Evolutionary conservation across 2,329 filamentous ascomycete genomes (phyloP), one percentile per base, ranked within the genome.

Genomic region (Claviceps sp.): DNA sequence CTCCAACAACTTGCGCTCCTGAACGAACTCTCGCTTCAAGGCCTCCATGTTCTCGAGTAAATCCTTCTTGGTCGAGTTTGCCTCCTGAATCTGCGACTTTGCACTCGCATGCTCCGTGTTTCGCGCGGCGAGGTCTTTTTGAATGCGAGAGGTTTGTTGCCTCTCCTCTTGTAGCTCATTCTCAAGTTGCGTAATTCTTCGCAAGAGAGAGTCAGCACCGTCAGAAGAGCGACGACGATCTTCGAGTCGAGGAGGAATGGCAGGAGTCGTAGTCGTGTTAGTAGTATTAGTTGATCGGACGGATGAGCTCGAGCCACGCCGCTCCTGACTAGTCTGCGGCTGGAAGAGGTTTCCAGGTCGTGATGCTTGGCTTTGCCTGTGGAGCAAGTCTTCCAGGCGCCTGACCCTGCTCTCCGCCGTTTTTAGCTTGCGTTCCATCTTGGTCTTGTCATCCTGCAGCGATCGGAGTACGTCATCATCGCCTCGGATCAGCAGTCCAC

Each of bases 21-120:
- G 82, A 38, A 86, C 75, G 59, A 95, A 96, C 62, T 97, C 93
- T 26, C 81, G 82, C 67, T 96, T 88, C 57, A 94, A 79, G 13
- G 90, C 85, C 63, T 97, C 89, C 71, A 98, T 88, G 62, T 98
- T 98, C 57, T 88, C 85, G 69, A 98, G 82, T 9, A 98, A 79
- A 65, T 97, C 93, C 60, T 86, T 86, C 67, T 98, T 98, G 1
- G 86, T 96, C 2, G 88, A 90, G 59, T 93, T 88, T 5, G 81
- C 87, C 65, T 97, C 91, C 56, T 93, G 82, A 55, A 95, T 78
- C 60, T 83, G 84, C 61, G 73, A 78, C 70, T 77, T 83, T 62
- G 78, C 79, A 59, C 80, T 76, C 59, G 72, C 77, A 63, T 79
- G 79, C 58, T 75, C 77, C 49, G 73, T 79, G 57, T 65, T 72